phyloP scores from a whole-genome alignment of 805 yeast species.

The Candida takata region DNA sequence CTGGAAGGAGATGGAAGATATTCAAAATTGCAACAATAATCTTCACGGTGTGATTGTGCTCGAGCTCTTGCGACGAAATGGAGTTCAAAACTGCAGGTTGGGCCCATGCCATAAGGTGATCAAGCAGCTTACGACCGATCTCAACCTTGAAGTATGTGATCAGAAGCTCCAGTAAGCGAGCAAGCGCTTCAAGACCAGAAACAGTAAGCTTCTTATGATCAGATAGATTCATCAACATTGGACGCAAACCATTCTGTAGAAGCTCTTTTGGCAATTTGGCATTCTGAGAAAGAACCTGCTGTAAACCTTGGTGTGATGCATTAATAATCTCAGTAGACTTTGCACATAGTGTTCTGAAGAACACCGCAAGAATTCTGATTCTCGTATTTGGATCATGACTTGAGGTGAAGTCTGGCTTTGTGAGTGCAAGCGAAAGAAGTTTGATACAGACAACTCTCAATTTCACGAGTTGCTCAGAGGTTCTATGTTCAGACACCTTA shows the following conservation, averaged over 20 bases:
- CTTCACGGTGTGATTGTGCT: constrained; percentile 73
- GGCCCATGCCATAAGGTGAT: constrained; percentile 95
- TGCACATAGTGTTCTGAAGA: constrained; percentile 86
- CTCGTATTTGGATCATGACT: constrained; percentile 73
- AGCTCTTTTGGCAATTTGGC: constrained; percentile 89
- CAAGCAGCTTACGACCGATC: constrained; percentile 86
- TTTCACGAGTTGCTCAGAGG: constrained; percentile 81
- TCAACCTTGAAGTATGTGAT: constrained; percentile 95
- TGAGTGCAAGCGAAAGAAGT: constrained; percentile 72
- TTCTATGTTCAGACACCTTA: constrained; percentile 76
- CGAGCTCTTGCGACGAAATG: constrained; percentile 73
- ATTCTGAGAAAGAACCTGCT: constrained; percentile 75
- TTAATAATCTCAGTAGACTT: constrained; percentile 81
- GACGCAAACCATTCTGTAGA: constrained; percentile 90
- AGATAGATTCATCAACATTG: constrained; percentile 90
- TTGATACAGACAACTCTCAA: constrained; percentile 86
- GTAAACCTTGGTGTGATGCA: constrained; percentile 87
- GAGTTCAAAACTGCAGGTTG: constrained; percentile 71
- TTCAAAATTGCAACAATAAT: constrained; percentile 86
- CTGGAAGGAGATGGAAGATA: constrained; percentile 85
- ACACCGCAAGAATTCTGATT: constrained; percentile 82
- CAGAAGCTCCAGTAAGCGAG: constrained; percentile 74
- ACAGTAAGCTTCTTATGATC: constrained; percentile 89
- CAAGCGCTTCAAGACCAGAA: constrained; percentile 84
- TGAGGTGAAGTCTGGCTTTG: constrained; percentile 75